These are phyloP conservation scores for Krasilnikovozyma curviuscula DNA, from an alignment of 768 basidiomycete species.

Conservation along the genomic window DNA sequence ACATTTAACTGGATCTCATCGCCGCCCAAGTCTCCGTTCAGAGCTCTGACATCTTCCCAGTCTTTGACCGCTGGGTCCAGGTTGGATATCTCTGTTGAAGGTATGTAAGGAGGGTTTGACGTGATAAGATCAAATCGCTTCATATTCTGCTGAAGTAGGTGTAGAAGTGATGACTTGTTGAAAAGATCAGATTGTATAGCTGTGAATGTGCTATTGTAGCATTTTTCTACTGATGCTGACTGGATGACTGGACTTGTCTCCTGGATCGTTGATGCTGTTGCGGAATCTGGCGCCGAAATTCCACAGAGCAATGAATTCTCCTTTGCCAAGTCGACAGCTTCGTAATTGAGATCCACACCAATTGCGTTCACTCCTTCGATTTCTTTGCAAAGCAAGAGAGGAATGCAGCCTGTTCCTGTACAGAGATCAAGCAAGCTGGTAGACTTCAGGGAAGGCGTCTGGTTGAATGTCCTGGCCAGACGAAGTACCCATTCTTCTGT, in stretches of 20 bases:
- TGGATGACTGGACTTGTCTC: background rate
- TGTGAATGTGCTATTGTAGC: background rate
- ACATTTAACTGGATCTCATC: too few species aligned
- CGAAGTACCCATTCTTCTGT: constrained; percentile 65
- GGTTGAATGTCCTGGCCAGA: constrained; percentile 31
- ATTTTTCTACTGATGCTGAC: too few species aligned
- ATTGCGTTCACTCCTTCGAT: constrained; percentile 30
- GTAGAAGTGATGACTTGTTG: background rate
- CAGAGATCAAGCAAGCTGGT: constrained; percentile 53
- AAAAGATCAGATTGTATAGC: background rate
- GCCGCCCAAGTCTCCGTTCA: too few species aligned
- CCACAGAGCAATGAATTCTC: constrained; percentile 30
- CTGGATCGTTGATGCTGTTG: background rate
- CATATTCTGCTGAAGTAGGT: background rate
- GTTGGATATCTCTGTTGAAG: background rate
- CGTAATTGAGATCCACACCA: constrained; percentile 48
- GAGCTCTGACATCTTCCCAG: constrained; percentile 4
- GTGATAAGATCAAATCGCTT: constrained; percentile 5
- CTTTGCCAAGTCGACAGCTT: constrained; percentile 36
- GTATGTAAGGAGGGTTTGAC: constrained; percentile 11
- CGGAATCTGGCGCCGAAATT: background rate
- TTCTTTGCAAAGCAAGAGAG: constrained; percentile 51
- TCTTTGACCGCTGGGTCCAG: constrained; percentile 1
- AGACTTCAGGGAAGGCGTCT: constrained; percentile 14
- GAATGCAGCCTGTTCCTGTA: constrained; percentile 82